phyloP scores from a whole-genome alignment of 768 basidiomycete genomes.

The Lactarius hatsudake region DNA sequence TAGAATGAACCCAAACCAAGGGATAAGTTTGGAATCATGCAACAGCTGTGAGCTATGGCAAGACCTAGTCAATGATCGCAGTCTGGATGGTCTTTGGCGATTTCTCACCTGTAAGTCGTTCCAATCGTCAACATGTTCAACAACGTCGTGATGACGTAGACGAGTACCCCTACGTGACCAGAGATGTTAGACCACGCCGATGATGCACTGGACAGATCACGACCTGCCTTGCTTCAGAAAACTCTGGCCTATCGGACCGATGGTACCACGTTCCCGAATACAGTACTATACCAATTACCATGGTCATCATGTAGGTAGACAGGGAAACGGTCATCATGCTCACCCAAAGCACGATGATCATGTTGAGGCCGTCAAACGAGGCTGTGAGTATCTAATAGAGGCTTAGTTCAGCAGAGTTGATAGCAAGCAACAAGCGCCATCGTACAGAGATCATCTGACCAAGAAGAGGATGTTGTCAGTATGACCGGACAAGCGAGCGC shows the following conservation, averaged over 20 bases:
- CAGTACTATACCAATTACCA: slow-evolving; percentile 8
- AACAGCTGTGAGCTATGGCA: too few relatives aligned
- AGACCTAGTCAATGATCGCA: not conserved
- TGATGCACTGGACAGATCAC: not conserved
- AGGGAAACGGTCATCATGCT: not conserved
- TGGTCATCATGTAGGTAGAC: not conserved
- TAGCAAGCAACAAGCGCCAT: not conserved
- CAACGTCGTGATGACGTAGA: slow-evolving; percentile 24
- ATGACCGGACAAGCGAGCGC: not conserved
- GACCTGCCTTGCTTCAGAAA: slow-evolving; percentile 25
- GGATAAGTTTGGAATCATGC: too few relatives aligned
- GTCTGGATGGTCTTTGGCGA: not conserved
- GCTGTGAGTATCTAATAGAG: slow-evolving; percentile 6
- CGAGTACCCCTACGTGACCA: slow-evolving; percentile 16
- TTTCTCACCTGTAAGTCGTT: slow-evolving; percentile 16
- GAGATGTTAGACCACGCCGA: not conserved
- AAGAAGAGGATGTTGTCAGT: not conserved
- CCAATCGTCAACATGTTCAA: slow-evolving; percentile 24
- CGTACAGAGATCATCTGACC: slow-evolving; percentile 19
- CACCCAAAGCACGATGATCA: slow-evolving; percentile 16
- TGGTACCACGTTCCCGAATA: slow-evolving; percentile 10
- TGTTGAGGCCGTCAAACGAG: slow-evolving; percentile 19
- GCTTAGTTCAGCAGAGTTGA: not conserved
- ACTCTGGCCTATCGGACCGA: slow-evolving; percentile 15
- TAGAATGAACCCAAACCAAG: too few relatives aligned